Evolutionary conservation across 192 early-diverging fungal genomes (phyloP), one percentile per base, ranked within the genome.

Genomic region (Coemansia pectinata): DNA sequence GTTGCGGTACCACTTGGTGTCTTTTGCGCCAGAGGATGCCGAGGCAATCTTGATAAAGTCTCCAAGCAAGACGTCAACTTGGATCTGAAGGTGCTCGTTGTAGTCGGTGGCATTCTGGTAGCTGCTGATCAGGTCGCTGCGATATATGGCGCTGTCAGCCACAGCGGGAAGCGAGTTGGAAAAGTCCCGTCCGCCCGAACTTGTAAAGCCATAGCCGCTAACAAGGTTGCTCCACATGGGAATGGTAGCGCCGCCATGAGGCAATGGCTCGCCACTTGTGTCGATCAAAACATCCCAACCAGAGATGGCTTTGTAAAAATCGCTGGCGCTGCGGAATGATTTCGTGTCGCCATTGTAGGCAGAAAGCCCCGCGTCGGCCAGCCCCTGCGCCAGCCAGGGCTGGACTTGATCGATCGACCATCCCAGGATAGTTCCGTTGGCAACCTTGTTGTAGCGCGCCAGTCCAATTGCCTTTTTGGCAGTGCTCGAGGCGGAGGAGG

Each of bases 1-100:
- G 64, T 93, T 93, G 85, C 91, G 90, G 62, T 89, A 73, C 90
- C 90, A 93, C 39, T 70, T 80, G 1, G 86, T 83, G 57, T 89
- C 87, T 14, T 70, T 70, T 9, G 86, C 70, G 14, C 86, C 77
- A 2, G 77, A 84, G 4, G 71, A 61, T 14, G 85, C 68, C 2
- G 90, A 76, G 23, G 87, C 66, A 63, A 79, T 61, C 61, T 78
- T 72, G 47, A 87, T 79, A 25, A 82, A 83, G 33, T 81, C 72
- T 23, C 84, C 79, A 61, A 90, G 86, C 64, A 89, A 71, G 7
- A 78, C 81, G 52, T 89, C 86, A 25, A 86, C 73, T 53, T 91
- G 70, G 71, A 91, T 83, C 63, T 91, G 88, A 23, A 92, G 78
- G 29, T 88, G 85, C 65, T 93, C 90, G 36, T 79, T 76, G 83